phyloP scores from a whole-genome alignment of 1,284 basidiomycete species.

The Pyrrhoderma noxium region DNA sequence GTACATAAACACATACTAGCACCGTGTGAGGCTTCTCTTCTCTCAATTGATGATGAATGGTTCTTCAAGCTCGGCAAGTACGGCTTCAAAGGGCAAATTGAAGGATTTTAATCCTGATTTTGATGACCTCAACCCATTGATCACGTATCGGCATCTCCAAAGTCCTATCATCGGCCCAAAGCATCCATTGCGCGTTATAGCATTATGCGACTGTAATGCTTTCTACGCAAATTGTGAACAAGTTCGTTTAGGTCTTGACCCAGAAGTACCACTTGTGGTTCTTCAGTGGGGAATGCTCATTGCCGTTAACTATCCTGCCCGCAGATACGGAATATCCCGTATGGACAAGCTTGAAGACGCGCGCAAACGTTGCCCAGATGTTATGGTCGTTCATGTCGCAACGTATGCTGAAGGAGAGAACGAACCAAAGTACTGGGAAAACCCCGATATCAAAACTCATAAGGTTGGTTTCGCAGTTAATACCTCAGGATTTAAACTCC shows the following conservation, averaged over 20 bases:
- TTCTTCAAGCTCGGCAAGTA: slow-evolving; percentile 22
- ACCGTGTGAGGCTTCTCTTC: neutral
- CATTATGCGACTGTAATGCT: slow-evolving; percentile 91
- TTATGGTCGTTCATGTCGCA: slow-evolving; percentile 87
- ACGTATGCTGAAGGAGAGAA: slow-evolving; percentile 88
- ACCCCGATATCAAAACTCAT: slow-evolving; percentile 82
- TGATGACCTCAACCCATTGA: slow-evolving; percentile 51
- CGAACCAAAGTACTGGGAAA: slow-evolving; percentile 85
- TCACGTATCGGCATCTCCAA: slow-evolving; percentile 69
- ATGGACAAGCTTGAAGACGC: slow-evolving; percentile 77
- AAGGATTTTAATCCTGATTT: slow-evolving; percentile 34
- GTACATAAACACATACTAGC: no score
- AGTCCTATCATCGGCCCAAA: slow-evolving; percentile 56
- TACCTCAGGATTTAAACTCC: no score
- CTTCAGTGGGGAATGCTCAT: slow-evolving; percentile 90
- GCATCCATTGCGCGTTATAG: slow-evolving; percentile 71
- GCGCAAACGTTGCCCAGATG: slow-evolving; percentile 76
- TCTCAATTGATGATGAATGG: neutral
- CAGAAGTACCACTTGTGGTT: slow-evolving; percentile 78
- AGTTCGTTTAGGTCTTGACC: slow-evolving; percentile 69
- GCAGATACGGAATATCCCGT: slow-evolving; percentile 83
- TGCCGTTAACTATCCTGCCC: slow-evolving; percentile 93
- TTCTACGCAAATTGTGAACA: slow-evolving; percentile 92
- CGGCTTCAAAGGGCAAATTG: slow-evolving; percentile 37
- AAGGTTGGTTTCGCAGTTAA: no score